Conservation (phyloP, 192 early-diverging fungal genomes). For the Umbelopsis ramanniana region DNA sequence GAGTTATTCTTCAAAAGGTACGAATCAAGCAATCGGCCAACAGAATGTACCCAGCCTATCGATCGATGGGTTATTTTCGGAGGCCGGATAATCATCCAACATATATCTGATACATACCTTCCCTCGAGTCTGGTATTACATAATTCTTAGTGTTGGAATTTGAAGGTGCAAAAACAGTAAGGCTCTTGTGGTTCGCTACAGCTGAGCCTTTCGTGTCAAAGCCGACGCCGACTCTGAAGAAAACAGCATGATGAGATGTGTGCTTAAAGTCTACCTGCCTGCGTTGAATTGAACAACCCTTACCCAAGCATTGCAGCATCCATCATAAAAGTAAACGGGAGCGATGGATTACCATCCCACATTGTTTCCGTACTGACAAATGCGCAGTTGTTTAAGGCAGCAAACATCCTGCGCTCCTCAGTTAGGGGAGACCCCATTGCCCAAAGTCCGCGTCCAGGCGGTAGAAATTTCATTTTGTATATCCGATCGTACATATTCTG, state of each 20-base stretch:
- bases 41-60: conserved; percentile 47
- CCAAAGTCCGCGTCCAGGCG: conserved; percentile 55
- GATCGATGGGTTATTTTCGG: neutral
- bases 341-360: conserved; percentile 42
- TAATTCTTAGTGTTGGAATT: neutral
- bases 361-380: conserved; percentile 53
- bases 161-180: neutral
- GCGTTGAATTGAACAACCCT: neutral
- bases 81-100: too few species aligned
- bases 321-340: conserved; percentile 52
- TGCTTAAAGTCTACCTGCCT: neutral
- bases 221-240: conserved; percentile 49
- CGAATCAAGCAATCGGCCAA: conserved; percentile 45
- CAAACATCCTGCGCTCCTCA: conserved; percentile 47
- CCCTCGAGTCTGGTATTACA: conserved; percentile 48
- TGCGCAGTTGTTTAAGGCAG: conserved; percentile 55
- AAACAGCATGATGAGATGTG: neutral
- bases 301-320: conserved; percentile 53
- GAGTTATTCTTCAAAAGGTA: conserved; percentile 33
- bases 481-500: conserved; percentile 55
- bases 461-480: conserved; percentile 55
- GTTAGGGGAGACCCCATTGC: conserved; percentile 54
- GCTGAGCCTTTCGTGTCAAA: conserved; percentile 52
- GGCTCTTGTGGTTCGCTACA: neutral
- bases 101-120: conserved; percentile 29